Conservation (phyloP, 2,329 filamentous ascomycete genomes). For the Camptophora hylomeconis region DNA sequence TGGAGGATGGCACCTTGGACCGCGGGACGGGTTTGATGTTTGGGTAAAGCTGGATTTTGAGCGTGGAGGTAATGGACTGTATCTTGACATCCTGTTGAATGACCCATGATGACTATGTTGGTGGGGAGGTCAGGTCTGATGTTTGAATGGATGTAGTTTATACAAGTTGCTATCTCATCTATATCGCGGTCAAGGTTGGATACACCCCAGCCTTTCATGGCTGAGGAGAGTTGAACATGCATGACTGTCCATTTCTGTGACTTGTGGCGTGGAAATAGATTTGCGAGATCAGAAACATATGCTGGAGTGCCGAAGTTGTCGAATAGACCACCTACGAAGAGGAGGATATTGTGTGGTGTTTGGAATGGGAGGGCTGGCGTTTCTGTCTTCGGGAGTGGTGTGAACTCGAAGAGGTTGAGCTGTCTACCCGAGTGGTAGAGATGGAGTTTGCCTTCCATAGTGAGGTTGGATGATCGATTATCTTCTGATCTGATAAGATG, state of each 20-base stretch:
- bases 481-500: too few relatives aligned
- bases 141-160: conserved; percentile 34
- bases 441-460: conserved; percentile 7
- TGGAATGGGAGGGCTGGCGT: conserved; percentile 7
- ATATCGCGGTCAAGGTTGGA: conserved; percentile 41
- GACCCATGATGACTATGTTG: conserved; percentile 47
- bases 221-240: conserved; percentile 37
- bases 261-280: conserved; percentile 24
- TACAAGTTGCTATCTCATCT: conserved; percentile 38
- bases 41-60: conserved; percentile 23
- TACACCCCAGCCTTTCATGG: conserved; percentile 43
- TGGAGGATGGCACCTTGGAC: conserved; percentile 70
- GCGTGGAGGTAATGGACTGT: conserved; percentile 48
- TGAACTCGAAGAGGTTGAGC: conserved; percentile 14
- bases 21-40: conserved; percentile 30
- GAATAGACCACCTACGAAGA: conserved; percentile 47
- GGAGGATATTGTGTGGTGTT: conserved; percentile 31
- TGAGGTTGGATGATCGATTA: conserved; percentile 1
- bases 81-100: conserved; percentile 58
- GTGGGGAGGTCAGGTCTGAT: background rate
- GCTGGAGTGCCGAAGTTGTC: conserved; percentile 44
- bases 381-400: background rate
- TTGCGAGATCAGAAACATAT: conserved; percentile 38
- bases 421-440: conserved; percentile 10
- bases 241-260: conserved; percentile 37